Base-by-base conservation (phyloP, 306 rosid genomes). In the Trichosanthes truncata region DNA sequence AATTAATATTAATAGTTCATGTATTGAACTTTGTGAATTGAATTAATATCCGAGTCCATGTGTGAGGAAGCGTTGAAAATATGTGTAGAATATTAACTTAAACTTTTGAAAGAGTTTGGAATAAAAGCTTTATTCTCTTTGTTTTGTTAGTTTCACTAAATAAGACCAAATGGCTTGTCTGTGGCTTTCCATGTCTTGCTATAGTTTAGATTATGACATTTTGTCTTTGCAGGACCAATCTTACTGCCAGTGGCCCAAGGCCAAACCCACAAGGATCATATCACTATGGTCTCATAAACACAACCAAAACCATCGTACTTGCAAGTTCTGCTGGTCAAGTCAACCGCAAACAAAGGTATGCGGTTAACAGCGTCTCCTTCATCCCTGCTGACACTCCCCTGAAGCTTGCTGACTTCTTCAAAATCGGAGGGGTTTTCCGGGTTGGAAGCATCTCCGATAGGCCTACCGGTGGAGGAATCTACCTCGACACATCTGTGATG, bases 161-260 rank as follows among this genome's bases (percentile, higher is more conserved):
- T 40, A 17, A 21, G 18, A 23, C 35, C 36, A 43, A 43, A 12
- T 15, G 56, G 36, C 13, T 45, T 12, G 11, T 46, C 36, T 43
- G 11, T 72, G 40, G 9, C 9, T 71, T 62, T 43, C 76, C 56
- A 43, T 23, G 18, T 36, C 49, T 38, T 36, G 29, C 4, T 67
- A 10, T 67, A 3, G 59, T 15, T 21, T 72, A 46, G 57, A 72
- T 49, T 45, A 17, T 45, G 77, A 1, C 77, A 0, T 46, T 46
- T 72, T 72, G 9, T 8, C 13, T 15, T 62, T 45, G 43, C 55
- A 79, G 82, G 67, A 79, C 82, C 60, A 79, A 79, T 68, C 82
- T 79, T 31, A 79, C 82, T 36, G 82, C 82, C 26, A 79, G 82
- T 67, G 82, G 82, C 53, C 82, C 82, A 51, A 79, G 82, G 82